These are phyloP conservation scores for Periconia sp. DNA, from an alignment of 2,329 filamentous ascomycete species.

Conservation along the genomic window DNA sequence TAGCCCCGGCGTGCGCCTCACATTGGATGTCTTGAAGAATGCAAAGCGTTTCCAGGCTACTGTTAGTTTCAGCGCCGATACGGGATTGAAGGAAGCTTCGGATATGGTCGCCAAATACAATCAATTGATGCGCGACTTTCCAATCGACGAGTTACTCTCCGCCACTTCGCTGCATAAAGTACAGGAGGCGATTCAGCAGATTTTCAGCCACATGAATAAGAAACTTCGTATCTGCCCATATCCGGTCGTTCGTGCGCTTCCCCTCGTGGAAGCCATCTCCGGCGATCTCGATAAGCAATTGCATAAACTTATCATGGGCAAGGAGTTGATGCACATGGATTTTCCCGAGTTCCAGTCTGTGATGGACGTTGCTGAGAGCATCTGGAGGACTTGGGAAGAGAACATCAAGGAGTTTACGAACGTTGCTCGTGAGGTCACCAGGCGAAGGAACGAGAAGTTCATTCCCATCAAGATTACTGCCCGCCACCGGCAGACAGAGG, in stretches of 20 bases:
- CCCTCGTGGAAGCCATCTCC: conserved; percentile 96
- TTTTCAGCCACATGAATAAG: conserved; percentile 95
- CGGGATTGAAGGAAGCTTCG: conserved; percentile 91
- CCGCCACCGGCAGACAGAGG: conserved; percentile 84
- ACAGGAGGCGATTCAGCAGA: conserved; percentile 82
- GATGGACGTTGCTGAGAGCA: conserved; percentile 79
- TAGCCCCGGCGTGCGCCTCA: conserved; percentile 85
- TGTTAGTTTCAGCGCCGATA: conserved; percentile 94
- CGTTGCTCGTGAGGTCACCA: conserved; percentile 90
- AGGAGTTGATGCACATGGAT: conserved; percentile 85
- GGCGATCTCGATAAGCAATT: conserved; percentile 85
- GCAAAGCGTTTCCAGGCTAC: conserved; percentile 98
- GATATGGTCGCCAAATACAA: conserved; percentile 99
- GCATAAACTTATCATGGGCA: conserved; percentile 82
- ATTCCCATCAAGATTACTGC: conserved; percentile 96
- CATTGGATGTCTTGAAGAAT: conserved; percentile 91
- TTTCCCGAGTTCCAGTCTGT: conserved; percentile 86
- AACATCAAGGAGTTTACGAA: conserved; percentile 98
- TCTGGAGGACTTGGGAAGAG: conserved; percentile 94
- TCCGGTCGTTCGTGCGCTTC: conserved; percentile 84
- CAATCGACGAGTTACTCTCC: conserved; percentile 89
- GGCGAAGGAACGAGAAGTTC: conserved; percentile 94
- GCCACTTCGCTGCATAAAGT: conserved; percentile 87
- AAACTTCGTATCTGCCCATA: conserved; percentile 97
- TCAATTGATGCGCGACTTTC: conserved; percentile 97